Percentiles rank a stretch among this genome's conserved stretches.
These are phyloP conservation scores for Fusarium albidum DNA, from an alignment of 2,329 filamentous ascomycete genomes.

Conservation along the genomic window DNA sequence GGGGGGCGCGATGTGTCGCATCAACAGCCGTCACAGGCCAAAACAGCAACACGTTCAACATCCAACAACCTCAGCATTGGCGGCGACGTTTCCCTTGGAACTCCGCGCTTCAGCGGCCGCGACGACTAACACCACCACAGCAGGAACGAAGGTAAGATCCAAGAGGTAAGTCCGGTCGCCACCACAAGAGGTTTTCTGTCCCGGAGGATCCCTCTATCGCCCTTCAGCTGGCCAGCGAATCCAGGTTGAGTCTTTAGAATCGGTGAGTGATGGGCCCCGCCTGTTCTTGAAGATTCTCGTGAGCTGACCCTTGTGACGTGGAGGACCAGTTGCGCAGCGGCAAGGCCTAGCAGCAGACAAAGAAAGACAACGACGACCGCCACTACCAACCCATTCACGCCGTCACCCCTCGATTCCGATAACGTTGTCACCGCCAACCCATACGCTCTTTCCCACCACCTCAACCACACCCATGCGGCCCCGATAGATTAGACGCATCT, in stretches of 20 bases:
- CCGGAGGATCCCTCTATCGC: slow-evolving; percentile 12
- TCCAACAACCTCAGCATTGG: slow-evolving; percentile 36
- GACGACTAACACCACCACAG: slow-evolving; percentile 37
- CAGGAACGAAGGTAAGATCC: slow-evolving; percentile 29
- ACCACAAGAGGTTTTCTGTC: slow-evolving; percentile 13
- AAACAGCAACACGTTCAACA: slow-evolving; percentile 39
- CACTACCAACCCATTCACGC: slow-evolving; percentile 11
- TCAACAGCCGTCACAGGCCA: slow-evolving; percentile 42
- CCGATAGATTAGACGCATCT: slow-evolving; percentile 15
- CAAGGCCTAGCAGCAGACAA: slow-evolving; percentile 13
- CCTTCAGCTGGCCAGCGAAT: slow-evolving; percentile 14
- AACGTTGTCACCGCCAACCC: slow-evolving; percentile 16
- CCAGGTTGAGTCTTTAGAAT: slow-evolving; percentile 31
- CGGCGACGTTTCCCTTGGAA: slow-evolving; percentile 38
- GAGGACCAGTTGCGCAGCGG: slow-evolving; percentile 22
- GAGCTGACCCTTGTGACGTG: slow-evolving; percentile 28
- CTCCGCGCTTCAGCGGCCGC: slow-evolving; percentile 40
- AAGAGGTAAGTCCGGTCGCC: slow-evolving; percentile 31
- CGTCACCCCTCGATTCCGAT: slow-evolving; percentile 7
- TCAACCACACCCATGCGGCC: slow-evolving; percentile 25
- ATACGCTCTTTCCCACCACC: slow-evolving; percentile 11
- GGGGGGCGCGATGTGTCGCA: slow-evolving; percentile 42
- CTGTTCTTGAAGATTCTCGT: slow-evolving; percentile 22
- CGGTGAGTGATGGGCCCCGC: slow-evolving; percentile 38
- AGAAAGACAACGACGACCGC: slow-evolving; percentile 1